Base-by-base conservation (phyloP, 495 filamentous ascomycete genomes). In the Neurospora sublineolata region DNA sequence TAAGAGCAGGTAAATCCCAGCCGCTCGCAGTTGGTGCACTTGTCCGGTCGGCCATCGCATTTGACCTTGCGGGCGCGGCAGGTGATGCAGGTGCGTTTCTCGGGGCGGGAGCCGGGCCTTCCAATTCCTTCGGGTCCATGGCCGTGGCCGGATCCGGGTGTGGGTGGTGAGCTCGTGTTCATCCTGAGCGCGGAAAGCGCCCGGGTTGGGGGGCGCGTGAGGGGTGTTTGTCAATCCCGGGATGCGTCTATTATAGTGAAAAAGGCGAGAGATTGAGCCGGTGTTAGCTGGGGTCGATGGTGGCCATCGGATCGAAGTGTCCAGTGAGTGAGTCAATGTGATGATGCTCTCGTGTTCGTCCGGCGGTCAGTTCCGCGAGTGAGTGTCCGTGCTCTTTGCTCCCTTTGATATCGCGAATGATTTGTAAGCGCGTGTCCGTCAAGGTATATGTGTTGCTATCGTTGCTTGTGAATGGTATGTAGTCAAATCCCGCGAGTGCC, bases 11-110 rank as follows among this genome's bases (percentile, higher is more conserved):
- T 77, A 70, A 86, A 84, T 41, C 82, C 83, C 12, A 86, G 79
- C 11, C 84, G 84, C 69, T 85, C 82, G 75, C 84, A 86, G 76
- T 84, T 85, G 73, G 80, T 79, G 72, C 84, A 86, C 69, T 80
- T 75, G 20, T 77, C 78, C 16, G 79, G 82, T 0, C 80, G 80
- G 12, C 84, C 84, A 68, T 86, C 83, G 75, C 84, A 86, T 33
- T 83, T 83, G 18, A 86, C 84, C 76, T 86, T 86, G 72, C 84
- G 83, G 37, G 80, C 79, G 14, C 84, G 82, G 72, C 84, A 86
- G 10, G 83, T 83, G 71, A 81, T 77, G 74, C 83, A 85, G 37
- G 83, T 86, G 42, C 52, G 52, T 60, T 60, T 60, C 52, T 60
- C 52, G 2, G 52, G 52, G 12, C 52, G 52, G 1, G 14, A 60